Percentiles rank a stretch among this genome's conserved stretches.
phyloP scores from a whole-genome alignment of 768 basidiomycete genomes.

The Mycena kentingensis region DNA sequence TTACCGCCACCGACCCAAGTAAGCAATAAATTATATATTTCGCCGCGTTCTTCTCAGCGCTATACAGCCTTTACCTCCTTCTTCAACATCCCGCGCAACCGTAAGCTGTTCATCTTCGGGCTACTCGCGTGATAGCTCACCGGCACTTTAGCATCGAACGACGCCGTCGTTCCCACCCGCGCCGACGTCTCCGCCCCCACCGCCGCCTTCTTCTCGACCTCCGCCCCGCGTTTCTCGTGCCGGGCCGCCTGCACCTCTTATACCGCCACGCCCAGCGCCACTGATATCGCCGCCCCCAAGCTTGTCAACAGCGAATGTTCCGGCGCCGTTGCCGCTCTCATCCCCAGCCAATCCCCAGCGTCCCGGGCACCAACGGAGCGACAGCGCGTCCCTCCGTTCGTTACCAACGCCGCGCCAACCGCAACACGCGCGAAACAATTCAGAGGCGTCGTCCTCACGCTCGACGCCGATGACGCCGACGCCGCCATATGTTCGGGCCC shows the following conservation, averaged over 20 bases:
- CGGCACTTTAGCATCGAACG: conserved; percentile 10
- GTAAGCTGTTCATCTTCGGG: not conserved
- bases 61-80: too few species aligned
- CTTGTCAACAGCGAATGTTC: too few species aligned
- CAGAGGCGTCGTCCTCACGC: conserved; percentile 11
- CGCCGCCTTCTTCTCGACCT: conserved; percentile 2
- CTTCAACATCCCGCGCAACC: not conserved
- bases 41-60: too few species aligned
- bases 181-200: conserved; percentile 39
- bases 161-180: conserved; percentile 15
- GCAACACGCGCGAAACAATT: not conserved
- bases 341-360: not conserved
- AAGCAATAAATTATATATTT: too few species aligned
- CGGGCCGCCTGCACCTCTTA: conserved; percentile 9
- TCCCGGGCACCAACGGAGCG: not conserved
- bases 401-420: not conserved
- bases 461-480: conserved; percentile 18
- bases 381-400: not conserved
- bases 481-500: conserved; percentile 13
- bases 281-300: not conserved
- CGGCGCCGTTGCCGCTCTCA: too few species aligned
- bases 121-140: too few species aligned
- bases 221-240: conserved; percentile 7
- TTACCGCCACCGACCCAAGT: conserved; percentile 2
- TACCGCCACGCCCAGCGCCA: conserved; percentile 1